Conservation (phyloP, 2,329 filamentous ascomycete species). For the Calonectria hongkongensis region DNA sequence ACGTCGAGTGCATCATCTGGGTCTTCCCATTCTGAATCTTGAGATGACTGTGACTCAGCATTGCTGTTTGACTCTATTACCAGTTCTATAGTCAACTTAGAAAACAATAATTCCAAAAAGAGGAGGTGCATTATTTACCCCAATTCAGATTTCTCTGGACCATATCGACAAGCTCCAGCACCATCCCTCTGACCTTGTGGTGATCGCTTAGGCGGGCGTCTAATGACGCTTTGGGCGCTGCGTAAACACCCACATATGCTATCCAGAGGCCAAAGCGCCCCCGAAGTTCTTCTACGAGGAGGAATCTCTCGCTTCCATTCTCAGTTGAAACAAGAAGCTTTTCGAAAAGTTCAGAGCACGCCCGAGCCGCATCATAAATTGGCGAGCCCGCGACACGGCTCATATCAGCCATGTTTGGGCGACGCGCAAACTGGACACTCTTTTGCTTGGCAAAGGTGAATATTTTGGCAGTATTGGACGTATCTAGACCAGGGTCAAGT, state of each 20-base stretch:
- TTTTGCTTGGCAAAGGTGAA: not conserved
- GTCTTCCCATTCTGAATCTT: not conserved
- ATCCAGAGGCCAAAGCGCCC: conserved; percentile 17
- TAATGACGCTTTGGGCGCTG: conserved; percentile 17
- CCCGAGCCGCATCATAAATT: not conserved
- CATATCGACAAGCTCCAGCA: conserved; percentile 16
- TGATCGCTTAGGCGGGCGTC: conserved; percentile 10
- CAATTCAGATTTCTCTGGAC: not conserved
- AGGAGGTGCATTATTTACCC: not conserved
- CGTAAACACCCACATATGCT: conserved; percentile 22
- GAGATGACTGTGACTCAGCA: not conserved
- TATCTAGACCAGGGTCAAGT: not conserved
- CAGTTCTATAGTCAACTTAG: not conserved
- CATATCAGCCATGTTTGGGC: not conserved
- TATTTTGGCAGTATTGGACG: not conserved
- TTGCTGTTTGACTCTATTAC: not conserved
- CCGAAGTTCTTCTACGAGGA: conserved; percentile 2
- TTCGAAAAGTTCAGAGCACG: conserved; percentile 1
- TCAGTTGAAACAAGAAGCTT: not conserved
- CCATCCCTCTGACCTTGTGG: conserved; percentile 4
- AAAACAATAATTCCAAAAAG: not conserved
- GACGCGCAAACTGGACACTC: not conserved
- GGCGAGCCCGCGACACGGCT: not conserved
- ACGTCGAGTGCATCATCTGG: not conserved
- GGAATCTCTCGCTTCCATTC: not conserved